Base-by-base conservation (phyloP, 768 basidiomycete species). In the Bullera alba region DNA sequence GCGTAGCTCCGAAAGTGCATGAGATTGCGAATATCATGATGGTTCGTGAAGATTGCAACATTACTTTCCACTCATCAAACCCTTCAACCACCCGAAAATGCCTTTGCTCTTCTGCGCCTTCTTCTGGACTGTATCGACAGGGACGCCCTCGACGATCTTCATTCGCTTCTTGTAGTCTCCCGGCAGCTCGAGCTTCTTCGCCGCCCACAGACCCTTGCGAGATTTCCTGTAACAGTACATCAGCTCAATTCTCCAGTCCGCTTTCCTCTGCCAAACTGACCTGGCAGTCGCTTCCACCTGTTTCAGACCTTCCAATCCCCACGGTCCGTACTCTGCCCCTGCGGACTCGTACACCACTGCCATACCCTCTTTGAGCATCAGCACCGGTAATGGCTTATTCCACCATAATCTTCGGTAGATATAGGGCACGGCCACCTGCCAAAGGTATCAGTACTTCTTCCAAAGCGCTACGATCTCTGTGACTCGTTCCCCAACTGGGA, bases 361-460 rank as follows among this genome's bases (percentile, higher is more conserved):
- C 76, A 82, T 84, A 3, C 90, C 91, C 0, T 82, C 80, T 19
- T 78, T 79, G 1, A 93, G 73, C 88, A 93, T 90, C 58, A 87
- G 82, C 15, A 69, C 2, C 80, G 73, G 2, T 81, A 77, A 17
- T 84, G 74, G 58, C 75, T 75, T 55, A 75, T 79, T 0, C 79
- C 83, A 85, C 6, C 85, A 69, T 4, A 84, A 64, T 29, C 77
- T 65, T 5, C 80, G 78, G n/a, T 78, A 62, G 23, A 79, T 64
- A 55, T 80, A 73, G 3, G 84, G 83, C 8, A 82, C 76, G 3
- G 84, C 80, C 4, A 90, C 84, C 86, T 91, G 54, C n/a, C n/a
- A n/a, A n/a, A n/a, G n/a, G n/a, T n/a, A n/a, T n/a, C n/a, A n/a
- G n/a, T n/a, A n/a, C n/a, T n/a, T n/a, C n/a, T n/a, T n/a, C n/a